These are phyloP conservation scores for Lentinus tigrinus DNA, from an alignment of 768 basidiomycete species.

Conservation along the genomic window DNA sequence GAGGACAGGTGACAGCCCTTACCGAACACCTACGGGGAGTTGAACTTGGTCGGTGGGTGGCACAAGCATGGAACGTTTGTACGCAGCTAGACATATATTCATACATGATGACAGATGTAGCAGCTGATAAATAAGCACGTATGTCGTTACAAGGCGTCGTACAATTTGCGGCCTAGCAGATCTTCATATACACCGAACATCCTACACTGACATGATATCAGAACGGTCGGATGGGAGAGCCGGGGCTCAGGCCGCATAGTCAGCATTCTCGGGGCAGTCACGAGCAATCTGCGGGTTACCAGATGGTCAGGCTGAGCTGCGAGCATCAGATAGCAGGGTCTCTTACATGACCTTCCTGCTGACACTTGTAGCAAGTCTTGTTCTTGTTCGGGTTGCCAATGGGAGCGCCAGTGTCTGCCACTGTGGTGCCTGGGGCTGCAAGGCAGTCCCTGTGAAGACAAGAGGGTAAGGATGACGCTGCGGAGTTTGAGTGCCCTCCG, in stretches of 20 bases:
- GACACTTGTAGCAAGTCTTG: constrained; percentile 88
- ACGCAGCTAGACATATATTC: neutral
- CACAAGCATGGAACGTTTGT: neutral
- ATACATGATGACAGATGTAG: constrained; percentile 1
- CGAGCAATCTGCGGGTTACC: constrained; percentile 30
- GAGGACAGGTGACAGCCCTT: neutral
- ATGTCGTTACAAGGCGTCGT: constrained; percentile 14
- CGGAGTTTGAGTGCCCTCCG: neutral
- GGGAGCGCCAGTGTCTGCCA: constrained; percentile 45
- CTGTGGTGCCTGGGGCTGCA: constrained; percentile 60
- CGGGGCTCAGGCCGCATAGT: constrained; percentile 22
- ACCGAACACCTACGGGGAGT: neutral
- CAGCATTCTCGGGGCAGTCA: constrained; percentile 34
- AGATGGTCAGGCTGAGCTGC: neutral
- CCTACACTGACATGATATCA: constrained; percentile 9
- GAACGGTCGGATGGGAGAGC: constrained; percentile 6
- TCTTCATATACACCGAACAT: constrained; percentile 17
- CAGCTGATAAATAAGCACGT: constrained; percentile 19
- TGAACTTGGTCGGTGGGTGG: neutral
- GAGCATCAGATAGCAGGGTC: neutral
- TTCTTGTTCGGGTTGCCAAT: constrained; percentile 53
- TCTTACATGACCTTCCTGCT: constrained; percentile 84
- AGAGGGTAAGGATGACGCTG: constrained; percentile 2
- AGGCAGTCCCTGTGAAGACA: constrained; percentile 66
- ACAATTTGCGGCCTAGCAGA: constrained; percentile 7